Percentiles rank a stretch among this genome's conserved stretches.
Evolutionary conservation across 1,284 basidiomycete species (phyloP).

Genomic region (Tremellales sp.): DNA sequence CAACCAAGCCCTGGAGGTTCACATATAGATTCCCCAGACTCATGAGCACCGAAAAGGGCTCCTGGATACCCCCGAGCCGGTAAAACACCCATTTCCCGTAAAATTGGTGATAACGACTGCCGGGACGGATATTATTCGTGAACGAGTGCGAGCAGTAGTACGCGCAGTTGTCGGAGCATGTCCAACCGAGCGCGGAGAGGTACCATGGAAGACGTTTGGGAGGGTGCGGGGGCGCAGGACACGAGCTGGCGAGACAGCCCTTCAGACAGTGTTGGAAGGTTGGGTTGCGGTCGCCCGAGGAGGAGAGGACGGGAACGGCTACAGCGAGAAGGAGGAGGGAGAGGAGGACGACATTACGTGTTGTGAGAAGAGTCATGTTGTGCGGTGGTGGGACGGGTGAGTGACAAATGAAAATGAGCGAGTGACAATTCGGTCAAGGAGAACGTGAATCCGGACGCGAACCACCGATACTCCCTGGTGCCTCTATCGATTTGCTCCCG

Average conservation of each 20-base stretch:
- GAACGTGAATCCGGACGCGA: not conserved
- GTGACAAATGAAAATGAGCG: not conserved
- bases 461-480: no score
- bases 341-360: slow-evolving; percentile 5
- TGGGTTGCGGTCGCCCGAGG: slow-evolving; percentile 59
- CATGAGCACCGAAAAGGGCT: slow-evolving; percentile 88
- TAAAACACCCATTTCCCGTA: slow-evolving; percentile 98
- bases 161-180: slow-evolving; percentile 80
- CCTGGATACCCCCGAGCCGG: slow-evolving; percentile 80
- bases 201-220: slow-evolving; percentile 51
- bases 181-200: slow-evolving; percentile 56
- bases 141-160: slow-evolving; percentile 84
- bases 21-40: slow-evolving; percentile 73
- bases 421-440: not conserved
- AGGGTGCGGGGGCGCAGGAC: no score
- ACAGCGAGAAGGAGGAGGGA: slow-evolving; percentile 14
- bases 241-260: slow-evolving; percentile 40
- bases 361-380: not conserved
- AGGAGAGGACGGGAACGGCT: slow-evolving; percentile 38
- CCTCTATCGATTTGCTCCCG: no score
- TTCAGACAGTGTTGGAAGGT: slow-evolving; percentile 58
- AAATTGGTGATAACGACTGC: slow-evolving; percentile 64
- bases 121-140: slow-evolving; percentile 59
- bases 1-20: slow-evolving; percentile 60
- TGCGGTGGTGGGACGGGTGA: not conserved